Percentiles rank a stretch among this genome's conserved stretches.
phyloP scores from a whole-genome alignment of 352 stramenopile species.

The Phytophthora uliginosa region DNA sequence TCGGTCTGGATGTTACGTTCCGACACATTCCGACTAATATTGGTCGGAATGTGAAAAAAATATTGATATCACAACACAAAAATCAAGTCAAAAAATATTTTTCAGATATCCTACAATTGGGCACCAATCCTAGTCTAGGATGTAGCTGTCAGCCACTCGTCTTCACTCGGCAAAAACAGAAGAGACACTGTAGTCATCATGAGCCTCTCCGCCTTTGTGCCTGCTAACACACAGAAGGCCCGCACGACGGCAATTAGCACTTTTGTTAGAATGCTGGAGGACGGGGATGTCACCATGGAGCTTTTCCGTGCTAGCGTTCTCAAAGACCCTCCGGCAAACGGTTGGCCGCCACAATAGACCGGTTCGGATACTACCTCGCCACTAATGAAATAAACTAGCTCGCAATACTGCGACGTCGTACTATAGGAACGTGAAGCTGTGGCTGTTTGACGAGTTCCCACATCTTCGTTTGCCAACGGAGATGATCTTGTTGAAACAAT shows the following conservation, averaged over 20 bases:
- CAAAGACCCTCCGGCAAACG: background rate
- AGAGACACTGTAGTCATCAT: background rate
- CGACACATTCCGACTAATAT: too few relatives aligned
- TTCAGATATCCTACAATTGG: too few relatives aligned
- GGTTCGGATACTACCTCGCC: constrained; percentile 20
- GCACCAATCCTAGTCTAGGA: too few relatives aligned
- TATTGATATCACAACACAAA: too few relatives aligned
- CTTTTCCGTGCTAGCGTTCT: constrained; percentile 10
- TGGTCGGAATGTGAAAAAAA: too few relatives aligned
- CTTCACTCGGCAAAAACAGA: too few relatives aligned
- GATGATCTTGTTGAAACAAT: constrained; percentile 17
- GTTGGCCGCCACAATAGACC: constrained; percentile 12
- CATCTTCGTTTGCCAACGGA: constrained; percentile 12
- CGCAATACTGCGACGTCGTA: constrained; percentile 14
- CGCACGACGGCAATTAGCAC: constrained; percentile 13
- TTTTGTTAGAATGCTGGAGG: background rate
- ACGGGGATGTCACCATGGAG: constrained; percentile 2
- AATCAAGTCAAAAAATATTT: too few relatives aligned
- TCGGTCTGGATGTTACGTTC: too few relatives aligned
- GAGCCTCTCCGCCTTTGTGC: constrained; percentile 18
- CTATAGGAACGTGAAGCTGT: constrained; percentile 15
- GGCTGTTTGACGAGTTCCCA: constrained; percentile 13
- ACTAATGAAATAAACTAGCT: constrained; percentile 20
- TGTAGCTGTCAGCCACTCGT: too few relatives aligned
- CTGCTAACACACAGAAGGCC: constrained; percentile 18